A percentile compares a stretch with the other conserved stretches of the same genome.
Evolutionary conservation across 306 rosid genomes (phyloP).

Genomic region (Castanopsis chinensis): DNA sequence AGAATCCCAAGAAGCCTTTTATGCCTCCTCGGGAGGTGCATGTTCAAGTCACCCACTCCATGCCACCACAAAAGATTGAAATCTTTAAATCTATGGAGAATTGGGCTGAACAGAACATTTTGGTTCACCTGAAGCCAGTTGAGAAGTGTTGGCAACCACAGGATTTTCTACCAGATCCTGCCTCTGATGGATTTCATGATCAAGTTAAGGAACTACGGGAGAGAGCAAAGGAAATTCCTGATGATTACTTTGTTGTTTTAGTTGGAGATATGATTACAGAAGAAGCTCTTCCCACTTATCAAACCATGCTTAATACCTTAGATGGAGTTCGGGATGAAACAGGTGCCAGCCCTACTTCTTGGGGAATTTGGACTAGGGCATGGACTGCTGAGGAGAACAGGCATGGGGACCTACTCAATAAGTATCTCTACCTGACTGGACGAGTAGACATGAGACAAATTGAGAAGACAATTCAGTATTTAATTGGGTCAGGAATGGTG

Average conservation of each 20-base stretch:
- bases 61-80: slow-evolving; percentile 88
- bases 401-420: slow-evolving; percentile 90
- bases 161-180: slow-evolving; percentile 81
- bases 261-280: slow-evolving; percentile 95
- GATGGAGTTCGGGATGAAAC: slow-evolving; percentile 94
- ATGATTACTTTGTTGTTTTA: slow-evolving; percentile 83
- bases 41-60: slow-evolving; percentile 81
- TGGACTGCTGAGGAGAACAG: slow-evolving; percentile 98
- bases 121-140: slow-evolving; percentile 74
- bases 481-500: slow-evolving; percentile 94
- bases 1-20: slow-evolving; percentile 66
- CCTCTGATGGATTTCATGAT: slow-evolving; percentile 75
- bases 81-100: slow-evolving; percentile 77
- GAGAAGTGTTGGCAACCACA: slow-evolving; percentile 97
- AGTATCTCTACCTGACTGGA: slow-evolving; percentile 84
- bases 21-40: slow-evolving; percentile 82
- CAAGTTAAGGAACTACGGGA: slow-evolving; percentile 74
- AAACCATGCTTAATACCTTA: slow-evolving; percentile 86
- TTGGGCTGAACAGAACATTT: slow-evolving; percentile 81
- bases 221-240: slow-evolving; percentile 82
- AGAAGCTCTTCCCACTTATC: slow-evolving; percentile 94
- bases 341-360: slow-evolving; percentile 82
- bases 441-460: slow-evolving; percentile 92
- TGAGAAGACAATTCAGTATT: slow-evolving; percentile 87
- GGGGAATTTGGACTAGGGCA: slow-evolving; percentile 97